Percentiles rank a stretch among this genome's conserved stretches.
These are phyloP conservation scores for Gossypium thurberi DNA, from an alignment of 345 rosid species.

Conservation along the genomic window DNA sequence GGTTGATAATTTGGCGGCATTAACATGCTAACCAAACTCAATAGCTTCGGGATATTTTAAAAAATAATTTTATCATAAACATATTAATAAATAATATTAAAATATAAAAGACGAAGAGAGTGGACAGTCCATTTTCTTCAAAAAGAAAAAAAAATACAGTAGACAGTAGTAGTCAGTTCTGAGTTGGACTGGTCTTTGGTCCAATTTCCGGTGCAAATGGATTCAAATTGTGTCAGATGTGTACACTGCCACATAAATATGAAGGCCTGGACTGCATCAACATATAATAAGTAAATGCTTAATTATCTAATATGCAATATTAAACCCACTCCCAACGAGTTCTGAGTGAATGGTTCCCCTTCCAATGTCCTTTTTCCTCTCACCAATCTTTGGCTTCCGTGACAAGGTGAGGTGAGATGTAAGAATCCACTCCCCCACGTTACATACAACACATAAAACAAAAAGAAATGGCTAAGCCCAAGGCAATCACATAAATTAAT, in stretches of 20 bases:
- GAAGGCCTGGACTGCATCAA: neutral
- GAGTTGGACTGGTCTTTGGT: constrained; percentile 63
- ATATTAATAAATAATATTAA: no score
- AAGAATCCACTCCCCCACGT: constrained; percentile 19
- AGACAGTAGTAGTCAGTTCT: neutral
- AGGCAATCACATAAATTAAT: constrained; percentile 18
- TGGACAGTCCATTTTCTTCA: no score
- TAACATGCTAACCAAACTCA: no score
- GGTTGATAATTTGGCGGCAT: no score
- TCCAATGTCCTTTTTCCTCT: constrained; percentile 37
- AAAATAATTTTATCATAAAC: no score
- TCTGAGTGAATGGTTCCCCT: constrained; percentile 21
- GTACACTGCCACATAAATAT: constrained; percentile 7
- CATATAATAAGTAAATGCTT: neutral
- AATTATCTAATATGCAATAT: neutral
- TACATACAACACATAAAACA: constrained; percentile 41
- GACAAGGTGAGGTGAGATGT: constrained; percentile 9
- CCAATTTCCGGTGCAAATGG: constrained; percentile 63
- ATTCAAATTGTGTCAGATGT: constrained; percentile 31
- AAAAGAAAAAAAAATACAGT: neutral
- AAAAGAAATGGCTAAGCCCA: constrained; percentile 36
- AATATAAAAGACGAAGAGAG: neutral
- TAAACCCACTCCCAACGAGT: constrained; percentile 9
- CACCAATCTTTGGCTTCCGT: constrained; percentile 34
- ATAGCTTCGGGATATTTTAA: no score